These are phyloP conservation scores for Kluyveromyces marxianus DNA, from an alignment of 1,139 yeast genomes.

Conservation along the genomic window DNA sequence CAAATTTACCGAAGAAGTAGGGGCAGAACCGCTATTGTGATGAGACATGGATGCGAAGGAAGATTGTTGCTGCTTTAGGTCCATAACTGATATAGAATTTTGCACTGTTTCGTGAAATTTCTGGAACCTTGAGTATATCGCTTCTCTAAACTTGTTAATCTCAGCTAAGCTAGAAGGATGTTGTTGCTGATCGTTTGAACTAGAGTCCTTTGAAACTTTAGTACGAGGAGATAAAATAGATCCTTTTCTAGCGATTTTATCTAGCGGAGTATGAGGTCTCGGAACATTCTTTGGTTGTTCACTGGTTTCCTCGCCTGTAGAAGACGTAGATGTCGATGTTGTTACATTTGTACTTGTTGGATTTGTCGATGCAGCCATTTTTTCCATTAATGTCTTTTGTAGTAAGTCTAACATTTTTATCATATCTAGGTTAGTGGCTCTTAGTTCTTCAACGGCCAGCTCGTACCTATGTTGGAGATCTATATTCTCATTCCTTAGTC, in stretches of 20 bases:
- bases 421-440: slow-evolving; percentile 43
- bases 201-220: background rate
- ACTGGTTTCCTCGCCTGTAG: no score
- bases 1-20: slow-evolving; percentile 1
- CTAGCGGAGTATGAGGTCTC: slow-evolving; percentile 1
- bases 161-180: background rate
- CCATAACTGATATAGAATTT: background rate
- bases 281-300: background rate
- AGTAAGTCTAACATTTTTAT: slow-evolving; percentile 43
- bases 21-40: background rate
- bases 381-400: slow-evolving; percentile 27
- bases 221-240: slow-evolving; percentile 2
- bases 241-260: background rate
- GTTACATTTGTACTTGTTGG: no score
- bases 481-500: slow-evolving; percentile 35
- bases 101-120: slow-evolving; percentile 1
- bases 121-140: background rate
- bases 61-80: background rate
- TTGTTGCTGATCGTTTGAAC: background rate
- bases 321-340: no score
- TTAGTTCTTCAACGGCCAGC: slow-evolving; percentile 38
- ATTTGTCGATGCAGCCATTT: no score
- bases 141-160: slow-evolving; percentile 1
- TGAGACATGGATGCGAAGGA: background rate
- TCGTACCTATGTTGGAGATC: slow-evolving; percentile 40